phyloP scores from a whole-genome alignment of 1,139 yeast genomes.

The Nakaseomyces uthaithaninus region DNA sequence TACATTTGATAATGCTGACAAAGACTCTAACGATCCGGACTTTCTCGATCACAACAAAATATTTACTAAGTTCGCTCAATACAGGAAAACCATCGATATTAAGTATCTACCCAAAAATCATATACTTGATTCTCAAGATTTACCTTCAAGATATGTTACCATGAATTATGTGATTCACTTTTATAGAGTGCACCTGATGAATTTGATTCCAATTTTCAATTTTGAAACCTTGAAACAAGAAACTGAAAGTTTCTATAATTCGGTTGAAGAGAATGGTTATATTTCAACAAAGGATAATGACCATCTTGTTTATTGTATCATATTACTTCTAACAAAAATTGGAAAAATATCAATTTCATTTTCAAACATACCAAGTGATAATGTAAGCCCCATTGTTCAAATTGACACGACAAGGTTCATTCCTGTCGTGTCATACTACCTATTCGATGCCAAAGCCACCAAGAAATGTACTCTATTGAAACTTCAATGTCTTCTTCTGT shows the following conservation, averaged over 20 bases:
- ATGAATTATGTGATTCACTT: constrained; percentile 19
- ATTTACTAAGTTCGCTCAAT: constrained; percentile 25
- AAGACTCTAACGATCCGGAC: constrained; percentile 7
- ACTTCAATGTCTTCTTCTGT: constrained; percentile 22
- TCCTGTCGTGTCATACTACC: constrained; percentile 21
- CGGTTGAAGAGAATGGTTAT: constrained; percentile 12
- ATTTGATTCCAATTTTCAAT: constrained; percentile 24
- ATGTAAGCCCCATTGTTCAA: constrained; percentile 13
- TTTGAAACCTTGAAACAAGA: constrained; percentile 15
- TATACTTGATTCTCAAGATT: constrained; percentile 11
- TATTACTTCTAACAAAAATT: constrained; percentile 22
- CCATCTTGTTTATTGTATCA: constrained; percentile 21
- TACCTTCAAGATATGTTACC: constrained; percentile 18
- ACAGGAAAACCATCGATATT: constrained; percentile 17
- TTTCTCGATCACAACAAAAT: constrained; percentile 16
- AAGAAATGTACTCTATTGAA: constrained; percentile 27
- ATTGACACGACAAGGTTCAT: constrained; percentile 23
- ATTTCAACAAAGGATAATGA: constrained; percentile 20
- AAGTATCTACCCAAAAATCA: constrained; percentile 9
- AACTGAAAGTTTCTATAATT: constrained; percentile 15
- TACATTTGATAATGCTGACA: constrained; percentile 21
- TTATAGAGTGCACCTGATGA: constrained; percentile 18
- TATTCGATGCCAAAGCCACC: constrained; percentile 21
- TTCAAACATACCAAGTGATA: constrained; percentile 13
- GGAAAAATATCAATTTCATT: constrained; percentile 22